Base-by-base conservation (phyloP, 2,329 filamentous ascomycete genomes). In the Neonectria hederae region DNA sequence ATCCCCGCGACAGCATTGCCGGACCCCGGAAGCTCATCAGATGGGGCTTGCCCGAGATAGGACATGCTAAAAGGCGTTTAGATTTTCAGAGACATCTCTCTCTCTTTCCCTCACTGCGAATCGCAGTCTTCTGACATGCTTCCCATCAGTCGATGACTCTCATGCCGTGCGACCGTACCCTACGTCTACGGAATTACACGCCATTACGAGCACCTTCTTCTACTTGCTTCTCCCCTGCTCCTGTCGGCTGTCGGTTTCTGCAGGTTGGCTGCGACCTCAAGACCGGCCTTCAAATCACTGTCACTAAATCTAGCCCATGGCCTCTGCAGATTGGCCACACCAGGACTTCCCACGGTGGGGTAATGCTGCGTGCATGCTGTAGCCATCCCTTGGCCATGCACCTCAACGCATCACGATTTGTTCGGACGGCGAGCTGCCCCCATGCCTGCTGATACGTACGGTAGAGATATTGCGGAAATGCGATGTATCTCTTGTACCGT, bases 381-480 rank as follows among this genome's bases (percentile, higher is more conserved):
- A 59, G 24, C 48, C 30, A 32, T 43, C 46, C 43, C 55, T 51
- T 53, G 48, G 28, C 38, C 38, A 59, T 59, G 56, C 56, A 45
- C 48, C 56, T 59, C 56, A 38, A 19, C 38, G 56, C 56, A 59
- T 53, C 56, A 51, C 48, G 38, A 53, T 53, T 59, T 59, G 56
- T 17, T 48, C 56, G 56, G 48, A 35, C 53, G 56, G 48, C 24
- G 48, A 53, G 48, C 38, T 30, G 40, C 30, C 42, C 38, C 26
- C 56, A 59, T 53, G 48, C 26, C 28, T n/a, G 26, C 24, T 46
- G 35, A 21, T 21, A 32, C 30, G 30, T 10, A 32, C 30, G 11
- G 30, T 10, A 58, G 48, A 48, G 38, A 24, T 43, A 21, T 40
- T 59, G 56, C 26, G 26, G 38, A 21, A 21, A n/a, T n/a, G 24